Evolutionary conservation across 257 asterid species (phyloP), one percentile per base, ranked within the genome.

Genomic region (Echium plantagineum): DNA sequence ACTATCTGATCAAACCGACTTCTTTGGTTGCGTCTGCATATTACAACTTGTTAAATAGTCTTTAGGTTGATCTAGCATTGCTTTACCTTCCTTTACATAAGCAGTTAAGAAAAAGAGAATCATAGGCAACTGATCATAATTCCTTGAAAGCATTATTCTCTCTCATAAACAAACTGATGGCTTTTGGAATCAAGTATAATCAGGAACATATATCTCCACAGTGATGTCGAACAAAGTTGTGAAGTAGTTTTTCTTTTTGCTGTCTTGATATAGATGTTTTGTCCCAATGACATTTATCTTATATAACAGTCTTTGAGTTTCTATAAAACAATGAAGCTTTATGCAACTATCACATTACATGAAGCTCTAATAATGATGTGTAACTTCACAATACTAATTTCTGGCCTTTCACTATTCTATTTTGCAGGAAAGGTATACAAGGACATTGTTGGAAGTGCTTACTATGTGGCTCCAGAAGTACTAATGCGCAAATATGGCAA

Each of bases 391-490:
- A 63, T 59, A 21, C n/a, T 64, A 26, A 48, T 63, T 8, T 53
- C 20, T 55, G 21, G 21, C 3, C 26, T 26, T n/a, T 22, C 7
- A 17, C 1, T 10, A 26, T 15, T 48, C 16, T 31, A 21, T 28
- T 28, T 28, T 69, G 76, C 85, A 88, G 96, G 94, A 55, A 88
- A 83, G 75, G 47, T 69, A 55, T 78, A 83, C 71, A 80, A 82
- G 75, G 96, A 85, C 59, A 61, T 85, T 32, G 96, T 85, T 17
- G 96, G 96, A 18, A 88, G 96, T 69, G 95, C 96, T 48, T 88
- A 83, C 58, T 88, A 88, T 56, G 95, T 88, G 21, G 96, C 95
- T 10, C 96, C 96, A 8, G 96, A 88, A 69, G 95, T 88, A 9
- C 32, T 88, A 69, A 72, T 69, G 42, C 89, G 94, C 56, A 75